These are phyloP conservation scores for Claviceps africana DNA, from an alignment of 2,329 filamentous ascomycete species.

Conservation along the genomic window DNA sequence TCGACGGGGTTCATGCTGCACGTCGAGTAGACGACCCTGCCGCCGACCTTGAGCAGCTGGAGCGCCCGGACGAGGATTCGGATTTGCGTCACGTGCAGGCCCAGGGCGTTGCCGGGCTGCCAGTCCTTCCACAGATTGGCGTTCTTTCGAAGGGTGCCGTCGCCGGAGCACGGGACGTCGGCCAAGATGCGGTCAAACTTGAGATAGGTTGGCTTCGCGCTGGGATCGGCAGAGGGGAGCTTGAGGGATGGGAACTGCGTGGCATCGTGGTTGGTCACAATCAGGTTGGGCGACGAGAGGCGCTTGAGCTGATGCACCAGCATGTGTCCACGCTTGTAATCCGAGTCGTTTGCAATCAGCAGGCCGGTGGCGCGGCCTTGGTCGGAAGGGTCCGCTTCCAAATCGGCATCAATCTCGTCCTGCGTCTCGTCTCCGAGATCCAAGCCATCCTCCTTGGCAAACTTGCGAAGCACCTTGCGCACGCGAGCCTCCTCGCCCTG, in stretches of 20 bases:
- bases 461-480: constrained; percentile 50
- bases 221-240: constrained; percentile 46
- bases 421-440: constrained; percentile 34
- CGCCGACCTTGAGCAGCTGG: constrained; percentile 91
- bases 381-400: constrained; percentile 50
- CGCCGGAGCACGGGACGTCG: constrained; percentile 92
- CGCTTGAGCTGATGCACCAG: constrained; percentile 96
- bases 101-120: constrained; percentile 75
- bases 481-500: constrained; percentile 81
- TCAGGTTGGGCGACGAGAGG: constrained; percentile 86
- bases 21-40: constrained; percentile 91
- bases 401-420: constrained; percentile 33
- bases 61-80: constrained; percentile 83
- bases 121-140: constrained; percentile 89
- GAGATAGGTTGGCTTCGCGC: constrained; percentile 55
- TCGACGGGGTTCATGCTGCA: constrained; percentile 98
- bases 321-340: constrained; percentile 96
- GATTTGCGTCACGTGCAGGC: constrained; percentile 74
- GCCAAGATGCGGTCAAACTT: constrained; percentile 96
- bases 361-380: constrained; percentile 81
- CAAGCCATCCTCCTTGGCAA: constrained; percentile 47
- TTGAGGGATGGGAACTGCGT: constrained; percentile 89
- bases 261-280: constrained; percentile 96
- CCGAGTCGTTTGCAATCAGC: constrained; percentile 87
- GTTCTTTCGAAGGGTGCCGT: constrained; percentile 90